Conservation (phyloP, 176 grass and related monocot species). For the Oryza meyeriana region DNA sequence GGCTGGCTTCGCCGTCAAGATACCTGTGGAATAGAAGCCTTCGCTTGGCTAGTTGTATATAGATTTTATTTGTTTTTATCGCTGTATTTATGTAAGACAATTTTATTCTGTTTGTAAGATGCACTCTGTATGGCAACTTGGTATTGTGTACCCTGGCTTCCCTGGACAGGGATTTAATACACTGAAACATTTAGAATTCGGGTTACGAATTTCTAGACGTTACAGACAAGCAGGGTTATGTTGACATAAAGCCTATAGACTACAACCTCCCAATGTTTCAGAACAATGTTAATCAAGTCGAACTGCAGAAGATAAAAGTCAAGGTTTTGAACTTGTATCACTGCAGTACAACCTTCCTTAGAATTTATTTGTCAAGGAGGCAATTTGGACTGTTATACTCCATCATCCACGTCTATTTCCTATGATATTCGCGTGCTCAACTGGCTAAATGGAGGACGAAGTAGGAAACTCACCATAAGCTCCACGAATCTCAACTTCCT, state of each 20-base stretch:
- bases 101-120: no score
- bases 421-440: background rate
- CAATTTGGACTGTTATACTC: background rate
- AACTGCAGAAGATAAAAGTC: background rate
- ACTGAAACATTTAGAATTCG: no score
- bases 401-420: background rate
- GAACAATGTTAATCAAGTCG: background rate
- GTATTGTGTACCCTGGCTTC: no score
- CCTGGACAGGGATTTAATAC: no score
- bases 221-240: no score
- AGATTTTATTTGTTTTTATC: no score
- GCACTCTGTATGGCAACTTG: no score
- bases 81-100: no score
- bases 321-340: background rate
- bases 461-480: constrained; percentile 46
- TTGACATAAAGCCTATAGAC: background rate
- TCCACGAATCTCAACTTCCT: constrained; percentile 80
- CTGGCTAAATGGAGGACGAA: background rate
- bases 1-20: no score
- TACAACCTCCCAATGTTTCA: background rate
- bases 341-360: background rate
- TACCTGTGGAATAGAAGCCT: no score
- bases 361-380: background rate
- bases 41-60: no score
- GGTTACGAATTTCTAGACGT: no score